A percentile compares a stretch with the other conserved stretches of the same genome.
These are phyloP conservation scores for Calonectria honghensis DNA, from an alignment of 2,329 filamentous ascomycete species.

Conservation along the genomic window DNA sequence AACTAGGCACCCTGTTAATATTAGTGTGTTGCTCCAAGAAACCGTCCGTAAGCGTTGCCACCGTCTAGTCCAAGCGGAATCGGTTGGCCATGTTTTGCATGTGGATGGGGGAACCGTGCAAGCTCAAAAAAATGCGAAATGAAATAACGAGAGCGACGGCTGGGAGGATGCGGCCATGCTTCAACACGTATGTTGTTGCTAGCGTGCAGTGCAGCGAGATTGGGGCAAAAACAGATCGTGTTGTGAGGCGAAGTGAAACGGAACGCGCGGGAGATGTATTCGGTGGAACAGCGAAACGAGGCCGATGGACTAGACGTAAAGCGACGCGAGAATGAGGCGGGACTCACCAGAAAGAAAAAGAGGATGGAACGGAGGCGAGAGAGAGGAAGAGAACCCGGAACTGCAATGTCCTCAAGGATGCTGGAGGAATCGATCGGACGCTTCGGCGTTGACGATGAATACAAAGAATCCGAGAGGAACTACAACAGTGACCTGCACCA, in stretches of 20 bases:
- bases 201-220: neutral
- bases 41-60: neutral
- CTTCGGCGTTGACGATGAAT: conserved; percentile 38
- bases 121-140: neutral
- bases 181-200: neutral
- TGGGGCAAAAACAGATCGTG: conserved; percentile 1
- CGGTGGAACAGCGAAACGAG: conserved; percentile 1
- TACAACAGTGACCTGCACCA: conserved; percentile 53
- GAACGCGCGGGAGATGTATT: conserved; percentile 12
- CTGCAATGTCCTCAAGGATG: conserved; percentile 46
- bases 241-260: conserved; percentile 13
- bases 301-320: neutral
- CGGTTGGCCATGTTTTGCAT: conserved; percentile 6
- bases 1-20: conserved; percentile 23
- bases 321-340: neutral
- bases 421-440: conserved; percentile 39
- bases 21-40: conserved; percentile 18
- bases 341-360: conserved; percentile 50
- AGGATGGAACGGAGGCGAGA: conserved; percentile 43
- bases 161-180: neutral
- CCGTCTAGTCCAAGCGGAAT: conserved; percentile 3
- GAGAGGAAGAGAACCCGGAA: conserved; percentile 42
- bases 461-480: conserved; percentile 43
- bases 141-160: neutral
- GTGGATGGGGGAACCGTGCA: conserved; percentile 5